Base-by-base conservation (phyloP, 495 filamentous ascomycete genomes). In the Penicillium goetzii region DNA sequence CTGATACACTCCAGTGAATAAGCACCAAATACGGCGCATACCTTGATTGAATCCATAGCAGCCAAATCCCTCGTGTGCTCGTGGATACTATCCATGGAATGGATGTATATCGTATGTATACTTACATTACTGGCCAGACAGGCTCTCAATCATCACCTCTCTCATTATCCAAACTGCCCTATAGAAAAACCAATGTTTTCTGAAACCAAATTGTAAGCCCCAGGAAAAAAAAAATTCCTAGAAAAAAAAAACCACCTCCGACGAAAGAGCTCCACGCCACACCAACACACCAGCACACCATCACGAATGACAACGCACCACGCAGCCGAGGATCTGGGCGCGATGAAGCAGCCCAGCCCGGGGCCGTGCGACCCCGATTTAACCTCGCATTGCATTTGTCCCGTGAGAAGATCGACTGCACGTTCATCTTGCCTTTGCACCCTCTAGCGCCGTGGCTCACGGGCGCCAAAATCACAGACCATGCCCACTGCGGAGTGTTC, bases 301-400 rank as follows among this genome's bases (percentile, higher is more conserved):
- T n/a, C 50, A 33, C 63, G 57, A 69, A 67, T 69, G 23, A 64
- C 40, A 61, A n/a, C 34, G 10, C 67, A 69, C 67, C 67, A 69
- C 67, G 56, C 36, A 28, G 59, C 49, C 59, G 17, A 61, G 62
- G 63, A 69, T 66, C 60, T 53, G 59, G 62, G 52, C 52, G 19
- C 52, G 32, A 47, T 25, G 43, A 47, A 47, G 43, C 21, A 30
- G 47, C 52, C 52, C 21, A 51, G 47, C 52, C 52, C 38, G 62
- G 67, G 67, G 60, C 65, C 65, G 70, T 73, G 68, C 70, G 55
- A 73, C 70, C 49, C 70, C 40, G 61, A 73, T 69, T 71, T 73
- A 73, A 73, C 68, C 71, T 73, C 68, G 71, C 71, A 73, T 73
- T 73, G 71, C 71, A 73, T 73, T 73, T 73, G 65, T 72, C 65